Base-by-base conservation (phyloP, 768 basidiomycete genomes). In the Pleurotus tuoliensis region DNA sequence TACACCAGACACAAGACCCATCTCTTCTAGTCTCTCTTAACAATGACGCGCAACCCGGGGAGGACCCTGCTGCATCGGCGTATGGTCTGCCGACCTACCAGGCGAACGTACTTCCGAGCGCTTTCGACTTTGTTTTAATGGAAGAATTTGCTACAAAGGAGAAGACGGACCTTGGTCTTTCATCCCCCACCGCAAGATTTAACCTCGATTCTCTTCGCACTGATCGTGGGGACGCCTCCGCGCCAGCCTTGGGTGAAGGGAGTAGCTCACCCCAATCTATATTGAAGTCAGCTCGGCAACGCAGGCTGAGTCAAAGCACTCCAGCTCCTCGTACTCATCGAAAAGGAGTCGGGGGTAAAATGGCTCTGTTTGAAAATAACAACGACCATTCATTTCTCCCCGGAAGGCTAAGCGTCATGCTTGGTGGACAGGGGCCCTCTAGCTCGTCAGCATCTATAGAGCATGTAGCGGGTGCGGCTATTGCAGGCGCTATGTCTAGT, bases 291-390 rank as follows among this genome's bases (percentile, higher is more conserved):
- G 66, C 83, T 3, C 86, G 92, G 41, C 88, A 91, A 58, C 88
- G 96, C 47, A 96, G 94, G 64, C 78, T 96, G 56, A 94, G 90
- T 61, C 88, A 93, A 66, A 91, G 88, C 61, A 87, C 84, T 49
- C 81, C 88, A 0, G 70, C 80, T 47, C 89, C 90, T 4, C 81
- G 88, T 37, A 69, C 78, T 3, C 76, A 76, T 53, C 78, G 82
- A 47, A 84, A 78, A 64, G 81, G 77, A 20, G 77, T 81, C 37
- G 81, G 83, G 45, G 92, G 90, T 16, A 98, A 98, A 71, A 81
- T 98, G 69, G 95, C 94, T 0, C 73, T 96, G 2, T 98, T 98
- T 66, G 97, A 98, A 61, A 71, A 76, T 51, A 75, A 73, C 20
- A 67, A 72, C 0, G 78, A 77, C 20, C 76, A 76, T 1, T 76